Conservation (phyloP, 371 early-diverging fungal genomes). For the Phascolomyces articulosus region DNA sequence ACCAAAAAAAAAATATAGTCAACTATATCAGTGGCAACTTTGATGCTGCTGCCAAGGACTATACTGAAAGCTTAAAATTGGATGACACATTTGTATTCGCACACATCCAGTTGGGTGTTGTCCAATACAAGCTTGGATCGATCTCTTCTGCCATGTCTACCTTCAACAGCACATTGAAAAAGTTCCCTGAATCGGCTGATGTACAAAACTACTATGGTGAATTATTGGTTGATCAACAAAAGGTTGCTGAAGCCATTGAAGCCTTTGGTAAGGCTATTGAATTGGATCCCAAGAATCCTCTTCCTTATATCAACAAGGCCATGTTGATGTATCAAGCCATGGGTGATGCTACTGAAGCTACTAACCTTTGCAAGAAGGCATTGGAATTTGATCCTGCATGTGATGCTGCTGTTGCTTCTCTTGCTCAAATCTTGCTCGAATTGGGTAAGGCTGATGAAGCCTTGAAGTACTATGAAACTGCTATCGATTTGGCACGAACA, state of each 20-base stretch:
- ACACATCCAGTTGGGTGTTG: conserved; percentile 93
- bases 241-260: conserved; percentile 72
- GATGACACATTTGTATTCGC: conserved; percentile 88
- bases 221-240: conserved; percentile 87
- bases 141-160: conserved; percentile 74
- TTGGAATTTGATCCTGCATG: conserved; percentile 91
- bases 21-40: conserved; percentile 81
- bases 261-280: conserved; percentile 81
- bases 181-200: conserved; percentile 85
- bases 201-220: conserved; percentile 97
- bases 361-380: conserved; percentile 78
- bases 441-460: conserved; percentile 88
- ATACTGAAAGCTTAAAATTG: conserved; percentile 78
- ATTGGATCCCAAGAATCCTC: conserved; percentile 75
- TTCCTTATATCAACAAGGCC: conserved; percentile 96
- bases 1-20: conserved; percentile 26
- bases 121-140: conserved; percentile 86
- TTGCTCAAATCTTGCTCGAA: conserved; percentile 88
- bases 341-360: conserved; percentile 75
- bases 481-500: conserved; percentile 85
- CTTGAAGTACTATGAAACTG: conserved; percentile 79
- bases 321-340: conserved; percentile 85
- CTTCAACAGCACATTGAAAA: conserved; percentile 79
- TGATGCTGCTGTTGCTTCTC: conserved; percentile 94
- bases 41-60: conserved; percentile 83